These are phyloP conservation scores for Kuraishia hungarica DNA, from an alignment of 805 yeast species.

Conservation along the genomic window DNA sequence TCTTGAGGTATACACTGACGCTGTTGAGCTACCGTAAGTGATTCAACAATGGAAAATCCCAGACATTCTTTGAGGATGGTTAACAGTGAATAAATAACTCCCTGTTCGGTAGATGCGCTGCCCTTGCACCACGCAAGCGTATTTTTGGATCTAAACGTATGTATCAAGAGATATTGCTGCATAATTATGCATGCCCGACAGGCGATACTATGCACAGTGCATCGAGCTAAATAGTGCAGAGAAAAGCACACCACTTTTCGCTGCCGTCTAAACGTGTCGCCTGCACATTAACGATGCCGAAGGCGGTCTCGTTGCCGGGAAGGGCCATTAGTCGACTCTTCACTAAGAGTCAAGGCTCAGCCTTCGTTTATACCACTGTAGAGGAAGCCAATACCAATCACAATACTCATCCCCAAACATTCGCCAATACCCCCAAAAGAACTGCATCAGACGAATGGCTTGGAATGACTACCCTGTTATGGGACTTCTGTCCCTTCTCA, in stretches of 20 bases:
- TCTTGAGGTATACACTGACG: background rate
- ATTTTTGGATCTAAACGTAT: background rate
- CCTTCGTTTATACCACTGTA: too few relatives aligned
- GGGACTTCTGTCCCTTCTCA: background rate
- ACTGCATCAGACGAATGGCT: background rate
- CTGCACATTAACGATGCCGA: background rate
- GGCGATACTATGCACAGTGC: background rate
- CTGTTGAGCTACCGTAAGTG: background rate
- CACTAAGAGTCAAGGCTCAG: too few relatives aligned
- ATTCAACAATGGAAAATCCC: too few relatives aligned
- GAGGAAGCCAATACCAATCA: too few relatives aligned
- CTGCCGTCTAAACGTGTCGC: background rate
- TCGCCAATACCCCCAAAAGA: too few relatives aligned
- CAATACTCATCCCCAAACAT: too few relatives aligned
- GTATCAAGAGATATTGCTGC: background rate
- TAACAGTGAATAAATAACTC: too few relatives aligned
- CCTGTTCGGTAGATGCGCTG: too few relatives aligned
- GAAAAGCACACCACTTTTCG: background rate
- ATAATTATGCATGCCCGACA: background rate
- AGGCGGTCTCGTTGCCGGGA: too few relatives aligned
- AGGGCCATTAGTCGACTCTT: too few relatives aligned
- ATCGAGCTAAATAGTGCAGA: background rate
- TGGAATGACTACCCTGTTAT: background rate
- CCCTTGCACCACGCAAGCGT: background rate
- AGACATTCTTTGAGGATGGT: background rate